Percentiles rank a stretch among this genome's conserved stretches.
phyloP scores from a whole-genome alignment of 2,329 filamentous ascomycete species.

The Phaeosphaeriaceae sp. region DNA sequence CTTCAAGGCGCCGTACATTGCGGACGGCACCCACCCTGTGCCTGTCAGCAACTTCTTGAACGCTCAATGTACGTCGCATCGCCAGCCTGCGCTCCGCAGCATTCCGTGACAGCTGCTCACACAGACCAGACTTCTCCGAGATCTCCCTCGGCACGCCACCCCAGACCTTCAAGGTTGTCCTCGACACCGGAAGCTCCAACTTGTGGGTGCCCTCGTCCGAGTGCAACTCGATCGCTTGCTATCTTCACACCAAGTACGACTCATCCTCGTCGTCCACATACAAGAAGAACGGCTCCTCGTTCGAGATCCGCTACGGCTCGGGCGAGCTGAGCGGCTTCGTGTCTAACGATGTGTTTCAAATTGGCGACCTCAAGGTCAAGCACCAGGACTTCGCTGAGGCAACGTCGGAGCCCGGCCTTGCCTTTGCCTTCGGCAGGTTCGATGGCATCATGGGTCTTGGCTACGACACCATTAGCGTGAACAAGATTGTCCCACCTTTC shows the following conservation, averaged over 20 bases:
- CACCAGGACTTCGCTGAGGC: slow-evolving; percentile 95
- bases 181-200: slow-evolving; percentile 98
- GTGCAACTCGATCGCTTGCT: slow-evolving; percentile 97
- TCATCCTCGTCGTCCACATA: slow-evolving; percentile 86
- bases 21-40: slow-evolving; percentile 76
- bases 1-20: slow-evolving; percentile 76
- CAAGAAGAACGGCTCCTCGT: slow-evolving; percentile 90
- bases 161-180: slow-evolving; percentile 96
- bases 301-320: slow-evolving; percentile 95
- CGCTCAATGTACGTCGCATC: slow-evolving; percentile 82
- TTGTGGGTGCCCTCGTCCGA: slow-evolving; percentile 93
- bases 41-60: slow-evolving; percentile 98
- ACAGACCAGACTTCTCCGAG: slow-evolving; percentile 83
- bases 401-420: slow-evolving; percentile 91
- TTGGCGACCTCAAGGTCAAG: slow-evolving; percentile 89
- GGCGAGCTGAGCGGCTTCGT: slow-evolving; percentile 93
- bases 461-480: slow-evolving; percentile 96
- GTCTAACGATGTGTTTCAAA: slow-evolving; percentile 83
- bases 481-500: slow-evolving; percentile 92
- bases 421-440: slow-evolving; percentile 96
- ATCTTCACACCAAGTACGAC: slow-evolving; percentile 96
- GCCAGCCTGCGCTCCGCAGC: not conserved
- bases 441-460: slow-evolving; percentile 96
- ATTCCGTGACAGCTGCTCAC: slow-evolving; percentile 23
- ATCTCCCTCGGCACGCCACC: slow-evolving; percentile 91